These are phyloP conservation scores for Microcyclosporella mali DNA, from an alignment of 2,329 filamentous ascomycete genomes.

Conservation along the genomic window DNA sequence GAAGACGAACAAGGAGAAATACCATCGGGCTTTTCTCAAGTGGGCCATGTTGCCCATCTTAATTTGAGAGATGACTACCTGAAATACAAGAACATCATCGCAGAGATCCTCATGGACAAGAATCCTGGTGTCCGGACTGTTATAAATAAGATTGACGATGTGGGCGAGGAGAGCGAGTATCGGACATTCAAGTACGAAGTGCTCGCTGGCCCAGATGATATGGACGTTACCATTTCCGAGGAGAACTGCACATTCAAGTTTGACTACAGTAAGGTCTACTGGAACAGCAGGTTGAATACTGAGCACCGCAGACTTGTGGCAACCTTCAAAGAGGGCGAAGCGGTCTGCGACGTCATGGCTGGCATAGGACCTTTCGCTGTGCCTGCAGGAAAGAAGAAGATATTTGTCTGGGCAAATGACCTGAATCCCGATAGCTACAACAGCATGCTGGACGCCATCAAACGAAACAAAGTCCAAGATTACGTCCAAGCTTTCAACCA, in stretches of 20 bases:
- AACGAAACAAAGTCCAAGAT: conserved; percentile 66
- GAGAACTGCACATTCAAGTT: conserved; percentile 82
- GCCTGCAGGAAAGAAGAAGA: conserved; percentile 79
- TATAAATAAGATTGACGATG: conserved; percentile 90
- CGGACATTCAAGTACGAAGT: conserved; percentile 92
- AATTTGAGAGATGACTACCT: conserved; percentile 80
- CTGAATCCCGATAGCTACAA: conserved; percentile 84
- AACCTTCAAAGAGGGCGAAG: conserved; percentile 74
- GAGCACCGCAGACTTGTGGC: conserved; percentile 78
- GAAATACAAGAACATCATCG: conserved; percentile 81
- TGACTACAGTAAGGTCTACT: conserved; percentile 95
- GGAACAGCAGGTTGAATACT: conserved; percentile 86
- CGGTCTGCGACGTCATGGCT: conserved; percentile 94
- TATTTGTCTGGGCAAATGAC: conserved; percentile 96
- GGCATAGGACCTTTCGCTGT: conserved; percentile 93
- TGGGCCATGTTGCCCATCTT: conserved; percentile 87
- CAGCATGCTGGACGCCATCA: conserved; percentile 63
- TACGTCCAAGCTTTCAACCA: conserved; percentile 75
- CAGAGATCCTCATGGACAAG: conserved; percentile 81
- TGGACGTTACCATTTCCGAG: conserved; percentile 78
- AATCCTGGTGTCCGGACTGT: conserved; percentile 76
- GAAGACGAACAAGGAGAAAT: conserved; percentile 73
- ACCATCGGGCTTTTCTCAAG: conserved; percentile 78
- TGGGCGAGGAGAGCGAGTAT: conserved; percentile 78
- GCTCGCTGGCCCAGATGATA: conserved; percentile 70